Percentiles rank a stretch among this genome's conserved stretches.
phyloP scores from a whole-genome alignment of 1,284 basidiomycete species.

The Ganoderma lucidum region DNA sequence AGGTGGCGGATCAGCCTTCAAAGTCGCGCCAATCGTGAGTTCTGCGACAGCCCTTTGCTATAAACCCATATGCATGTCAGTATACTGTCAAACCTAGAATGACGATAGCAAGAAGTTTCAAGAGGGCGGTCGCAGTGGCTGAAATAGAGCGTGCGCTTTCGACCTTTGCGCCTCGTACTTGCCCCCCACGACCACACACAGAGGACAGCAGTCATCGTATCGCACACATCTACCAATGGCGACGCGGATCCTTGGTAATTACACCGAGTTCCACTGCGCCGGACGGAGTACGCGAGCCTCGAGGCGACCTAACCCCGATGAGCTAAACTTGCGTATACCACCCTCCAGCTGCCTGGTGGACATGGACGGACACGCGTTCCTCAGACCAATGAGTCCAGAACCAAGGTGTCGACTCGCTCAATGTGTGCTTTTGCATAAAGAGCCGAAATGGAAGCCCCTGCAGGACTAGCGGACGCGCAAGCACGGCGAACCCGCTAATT shows the following conservation, averaged over 20 bases:
- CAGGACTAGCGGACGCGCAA: neutral
- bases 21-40: conserved; percentile 62
- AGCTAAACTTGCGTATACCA: neutral
- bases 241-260: neutral
- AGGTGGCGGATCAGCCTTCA: conserved; percentile 60
- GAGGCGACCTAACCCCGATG: neutral
- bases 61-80: neutral
- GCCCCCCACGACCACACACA: neutral
- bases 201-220: neutral
- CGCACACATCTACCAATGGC: neutral
- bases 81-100: neutral
- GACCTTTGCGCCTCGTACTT: neutral
- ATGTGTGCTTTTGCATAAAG: neutral
- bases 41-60: conserved; percentile 64
- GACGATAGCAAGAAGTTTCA: neutral
- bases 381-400: conserved; percentile 15
- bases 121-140: neutral
- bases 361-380: conserved; percentile 50
- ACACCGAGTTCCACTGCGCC: neutral
- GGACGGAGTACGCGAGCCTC: neutral
- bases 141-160: neutral
- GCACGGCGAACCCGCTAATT: neutral
- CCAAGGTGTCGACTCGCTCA: neutral
- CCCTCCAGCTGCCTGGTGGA: neutral
- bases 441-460: neutral